Conservation (phyloP, 2,329 filamentous ascomycete species). For the Leptodontidium sp. region DNA sequence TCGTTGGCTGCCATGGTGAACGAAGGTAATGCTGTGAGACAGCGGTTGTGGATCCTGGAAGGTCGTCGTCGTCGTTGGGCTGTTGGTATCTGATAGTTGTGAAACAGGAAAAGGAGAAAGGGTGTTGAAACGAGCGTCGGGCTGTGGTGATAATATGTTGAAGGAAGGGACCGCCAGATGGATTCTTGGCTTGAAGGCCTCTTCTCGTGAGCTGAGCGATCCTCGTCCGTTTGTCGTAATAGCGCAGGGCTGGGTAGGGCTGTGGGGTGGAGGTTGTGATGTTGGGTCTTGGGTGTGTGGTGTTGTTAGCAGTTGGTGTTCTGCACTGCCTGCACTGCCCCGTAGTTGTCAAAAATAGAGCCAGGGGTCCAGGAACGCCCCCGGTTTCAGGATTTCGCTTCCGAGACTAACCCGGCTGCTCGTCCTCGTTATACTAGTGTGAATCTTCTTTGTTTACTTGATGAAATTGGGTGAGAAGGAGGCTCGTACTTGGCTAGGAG, state of each 20-base stretch:
- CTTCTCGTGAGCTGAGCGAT: constrained; percentile 11
- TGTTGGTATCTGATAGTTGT: constrained; percentile 8
- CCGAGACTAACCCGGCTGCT: not conserved
- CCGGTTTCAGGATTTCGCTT: constrained; percentile 8
- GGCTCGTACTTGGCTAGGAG: not conserved
- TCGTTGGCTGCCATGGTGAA: constrained; percentile 44
- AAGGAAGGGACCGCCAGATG: not conserved
- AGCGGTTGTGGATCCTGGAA: not conserved
- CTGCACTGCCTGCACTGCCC: not conserved
- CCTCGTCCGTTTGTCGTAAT: constrained; percentile 9
- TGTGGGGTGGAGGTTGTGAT: constrained; percentile 18
- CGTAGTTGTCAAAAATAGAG: not conserved
- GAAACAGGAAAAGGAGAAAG: constrained; percentile 1
- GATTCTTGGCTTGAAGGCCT: not conserved
- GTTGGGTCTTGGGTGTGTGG: not conserved
- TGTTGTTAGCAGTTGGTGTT: not conserved
- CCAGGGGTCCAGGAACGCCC: constrained; percentile 6
- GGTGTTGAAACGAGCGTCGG: not conserved
- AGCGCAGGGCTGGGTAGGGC: constrained; percentile 13
- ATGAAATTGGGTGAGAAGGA: no score
- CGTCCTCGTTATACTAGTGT: not conserved
- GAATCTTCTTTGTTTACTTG: constrained; percentile 7
- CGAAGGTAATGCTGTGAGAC: constrained; percentile 12
- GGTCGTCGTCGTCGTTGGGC: not conserved
- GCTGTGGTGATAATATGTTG: not conserved